phyloP scores from a whole-genome alignment of 805 yeast genomes.

The Wickerhamomyces subpelliculosus region DNA sequence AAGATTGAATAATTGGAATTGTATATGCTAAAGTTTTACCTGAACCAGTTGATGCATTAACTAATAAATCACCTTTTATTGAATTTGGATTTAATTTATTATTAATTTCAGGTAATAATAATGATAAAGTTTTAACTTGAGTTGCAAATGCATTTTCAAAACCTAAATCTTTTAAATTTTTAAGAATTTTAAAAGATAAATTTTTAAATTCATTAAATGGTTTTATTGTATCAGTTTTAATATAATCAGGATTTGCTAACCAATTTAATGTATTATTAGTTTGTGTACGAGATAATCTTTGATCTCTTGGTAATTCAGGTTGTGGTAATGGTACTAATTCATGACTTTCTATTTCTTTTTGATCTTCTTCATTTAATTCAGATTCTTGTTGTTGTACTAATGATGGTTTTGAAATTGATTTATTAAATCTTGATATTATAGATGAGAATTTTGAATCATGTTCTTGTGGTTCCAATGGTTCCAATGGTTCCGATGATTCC shows the following conservation, averaged over 20 bases:
- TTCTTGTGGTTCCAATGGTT: constrained; percentile 13
- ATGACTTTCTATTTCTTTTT: constrained; percentile 24
- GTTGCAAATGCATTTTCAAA: constrained; percentile 66
- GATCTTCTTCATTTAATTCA: constrained; percentile 18
- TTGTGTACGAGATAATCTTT: constrained; percentile 27
- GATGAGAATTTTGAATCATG: constrained; percentile 38
- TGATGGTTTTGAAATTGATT: constrained; percentile 25
- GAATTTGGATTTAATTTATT: constrained; percentile 18
- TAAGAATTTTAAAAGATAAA: constrained; percentile 34
- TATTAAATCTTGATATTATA: constrained; percentile 47
- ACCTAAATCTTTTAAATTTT: constrained; percentile 40
- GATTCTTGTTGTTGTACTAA: constrained; percentile 8
- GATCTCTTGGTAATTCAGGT: constrained; percentile 59
- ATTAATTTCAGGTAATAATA: constrained; percentile 37
- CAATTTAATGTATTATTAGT: constrained; percentile 45
- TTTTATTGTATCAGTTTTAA: constrained; percentile 37
- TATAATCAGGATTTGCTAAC: constrained; percentile 59
- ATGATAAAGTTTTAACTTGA: constrained; percentile 61
- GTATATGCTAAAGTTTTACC: constrained; percentile 91
- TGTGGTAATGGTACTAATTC: constrained; percentile 77
- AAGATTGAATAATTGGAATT: constrained; percentile 71
- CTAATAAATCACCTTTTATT: constrained; percentile 64
- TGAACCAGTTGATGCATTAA: constrained; percentile 93
- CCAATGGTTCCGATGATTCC: constrained; percentile 3
- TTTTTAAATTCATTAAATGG: constrained; percentile 41